phyloP scores from a whole-genome alignment of 2,329 filamentous ascomycete species.

The Apiospora saccharicola region DNA sequence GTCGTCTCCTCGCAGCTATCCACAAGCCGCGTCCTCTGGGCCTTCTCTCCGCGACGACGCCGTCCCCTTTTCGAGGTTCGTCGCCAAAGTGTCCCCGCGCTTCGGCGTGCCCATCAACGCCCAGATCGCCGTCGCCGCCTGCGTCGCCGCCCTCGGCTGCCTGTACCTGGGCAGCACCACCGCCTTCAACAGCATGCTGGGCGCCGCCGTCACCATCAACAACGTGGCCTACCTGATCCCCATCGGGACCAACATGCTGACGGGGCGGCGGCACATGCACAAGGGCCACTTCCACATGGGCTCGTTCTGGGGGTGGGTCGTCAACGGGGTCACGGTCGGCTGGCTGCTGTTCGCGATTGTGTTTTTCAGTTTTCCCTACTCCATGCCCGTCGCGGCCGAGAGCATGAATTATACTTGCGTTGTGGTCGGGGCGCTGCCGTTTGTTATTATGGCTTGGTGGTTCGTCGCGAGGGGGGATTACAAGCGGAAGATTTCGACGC shows the following conservation, averaged over 20 bases:
- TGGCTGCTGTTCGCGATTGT: constrained; percentile 51
- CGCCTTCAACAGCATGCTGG: constrained; percentile 53
- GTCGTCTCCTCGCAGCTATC: constrained; percentile 31
- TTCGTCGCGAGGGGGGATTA: constrained; percentile 49
- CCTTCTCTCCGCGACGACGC: constrained; percentile 54
- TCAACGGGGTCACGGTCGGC: constrained; percentile 46
- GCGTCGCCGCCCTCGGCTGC: constrained; percentile 49
- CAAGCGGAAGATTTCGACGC: constrained; percentile 46
- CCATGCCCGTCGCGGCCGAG: constrained; percentile 44
- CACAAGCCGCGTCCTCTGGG: constrained; percentile 41
- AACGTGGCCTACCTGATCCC: constrained; percentile 55
- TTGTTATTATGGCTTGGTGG: constrained; percentile 52
- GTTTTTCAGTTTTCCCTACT: constrained; percentile 54
- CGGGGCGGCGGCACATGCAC: constrained; percentile 48
- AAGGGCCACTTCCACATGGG: constrained; percentile 50
- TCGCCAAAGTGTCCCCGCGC: constrained; percentile 45
- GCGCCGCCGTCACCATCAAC: constrained; percentile 50
- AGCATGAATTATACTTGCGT: constrained; percentile 61
- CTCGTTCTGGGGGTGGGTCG: constrained; percentile 39
- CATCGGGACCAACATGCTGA: constrained; percentile 52
- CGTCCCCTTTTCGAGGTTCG: constrained; percentile 46
- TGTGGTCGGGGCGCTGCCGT: constrained; percentile 46
- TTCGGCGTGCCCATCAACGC: constrained; percentile 49
- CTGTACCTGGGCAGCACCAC: constrained; percentile 53
- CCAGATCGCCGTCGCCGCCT: constrained; percentile 42